Percentiles rank a stretch among this genome's conserved stretches.
phyloP scores from a whole-genome alignment of 108 stramenopile species.

The Cyclotella cryptica region DNA sequence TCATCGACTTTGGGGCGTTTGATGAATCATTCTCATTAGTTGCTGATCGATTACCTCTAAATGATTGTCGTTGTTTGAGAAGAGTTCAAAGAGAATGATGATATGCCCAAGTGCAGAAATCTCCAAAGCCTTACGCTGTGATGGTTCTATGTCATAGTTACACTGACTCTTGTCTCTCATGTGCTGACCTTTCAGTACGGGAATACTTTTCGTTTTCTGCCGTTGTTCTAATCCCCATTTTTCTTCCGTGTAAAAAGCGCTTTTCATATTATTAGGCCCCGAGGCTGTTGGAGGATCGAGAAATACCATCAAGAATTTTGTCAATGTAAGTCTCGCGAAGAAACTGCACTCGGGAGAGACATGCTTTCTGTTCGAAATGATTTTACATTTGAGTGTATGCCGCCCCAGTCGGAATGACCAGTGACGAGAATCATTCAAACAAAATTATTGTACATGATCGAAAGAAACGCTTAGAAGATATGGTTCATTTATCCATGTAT shows the following conservation, averaged over 20 bases:
- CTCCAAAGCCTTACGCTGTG: constrained; percentile 47
- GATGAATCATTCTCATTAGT: constrained; percentile 43
- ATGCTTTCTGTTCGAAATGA: constrained; percentile 35
- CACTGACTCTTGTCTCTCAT: constrained; percentile 47
- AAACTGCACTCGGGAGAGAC: not conserved
- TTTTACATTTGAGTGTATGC: constrained; percentile 60
- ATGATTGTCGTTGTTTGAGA: not conserved
- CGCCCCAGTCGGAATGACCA: constrained; percentile 56
- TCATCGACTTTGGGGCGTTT: constrained; percentile 56
- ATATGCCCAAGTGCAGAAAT: constrained; percentile 43
- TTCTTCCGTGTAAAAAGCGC: not conserved
- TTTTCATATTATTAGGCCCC: not conserved
- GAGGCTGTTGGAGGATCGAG: not conserved
- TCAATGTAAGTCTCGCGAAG: not conserved
- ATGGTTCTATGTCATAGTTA: constrained; percentile 61
- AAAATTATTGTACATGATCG: constrained; percentile 62
- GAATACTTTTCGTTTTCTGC: not conserved
- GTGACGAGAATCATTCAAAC: constrained; percentile 60
- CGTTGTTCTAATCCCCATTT: not conserved
- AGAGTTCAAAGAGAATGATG: constrained; percentile 46
- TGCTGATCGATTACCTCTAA: constrained; percentile 50
- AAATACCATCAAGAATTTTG: not conserved
- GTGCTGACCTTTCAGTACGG: not conserved
- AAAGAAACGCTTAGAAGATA: constrained; percentile 4
- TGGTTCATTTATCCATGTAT: no score